Evolutionary conservation across 257 asterid species (phyloP), one percentile per base, ranked within the genome.

Genomic region (Pogostemon cablin): DNA sequence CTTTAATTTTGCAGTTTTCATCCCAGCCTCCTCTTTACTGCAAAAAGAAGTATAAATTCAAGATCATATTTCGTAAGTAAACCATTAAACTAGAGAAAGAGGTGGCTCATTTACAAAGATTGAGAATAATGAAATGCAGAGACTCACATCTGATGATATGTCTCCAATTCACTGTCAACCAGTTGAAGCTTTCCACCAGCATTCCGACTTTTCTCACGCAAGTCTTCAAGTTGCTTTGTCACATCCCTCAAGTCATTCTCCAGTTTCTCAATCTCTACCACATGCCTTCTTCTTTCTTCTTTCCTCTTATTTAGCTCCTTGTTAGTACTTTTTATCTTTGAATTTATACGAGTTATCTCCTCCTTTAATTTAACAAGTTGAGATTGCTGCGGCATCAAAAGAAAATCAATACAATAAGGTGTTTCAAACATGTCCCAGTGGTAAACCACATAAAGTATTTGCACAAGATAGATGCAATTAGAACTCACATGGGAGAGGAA

Each of bases 21-120:
- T 91, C 72, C 98, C 98, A 71, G 99, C 98, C 88, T 91, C 91
- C 82, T 91, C 99, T 82, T 95, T 91, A 73, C 99, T 95, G 89
- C 80, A 82, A 62, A 20, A 73, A 84, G 10, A 59, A 65, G 53
- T 20, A 44, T 48, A 54, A 62, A 56, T 58, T 72, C 35, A 78
- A 61, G 34, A 65, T 42, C 58, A 66, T 43, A 35, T 20, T 52
- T 76, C 55, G 25, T 64, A 40, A 8, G 42, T 56, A 78, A 63
- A 64, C 52, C 46, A 42, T 40, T 64, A 49, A 25, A 54, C 73
- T 9, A 65, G 55, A 75, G 5, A 34, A 54, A 72, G 38, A 62
- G 62, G 77, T 20, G 47, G 61, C 46, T 34, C 59, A 25, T 48
- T 20, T 53, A 53, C 54, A 62, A 53, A 74, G 46, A 63, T 47